phyloP scores from a whole-genome alignment of 2,329 filamentous ascomycete species.

The Lomentospora prolificans region DNA sequence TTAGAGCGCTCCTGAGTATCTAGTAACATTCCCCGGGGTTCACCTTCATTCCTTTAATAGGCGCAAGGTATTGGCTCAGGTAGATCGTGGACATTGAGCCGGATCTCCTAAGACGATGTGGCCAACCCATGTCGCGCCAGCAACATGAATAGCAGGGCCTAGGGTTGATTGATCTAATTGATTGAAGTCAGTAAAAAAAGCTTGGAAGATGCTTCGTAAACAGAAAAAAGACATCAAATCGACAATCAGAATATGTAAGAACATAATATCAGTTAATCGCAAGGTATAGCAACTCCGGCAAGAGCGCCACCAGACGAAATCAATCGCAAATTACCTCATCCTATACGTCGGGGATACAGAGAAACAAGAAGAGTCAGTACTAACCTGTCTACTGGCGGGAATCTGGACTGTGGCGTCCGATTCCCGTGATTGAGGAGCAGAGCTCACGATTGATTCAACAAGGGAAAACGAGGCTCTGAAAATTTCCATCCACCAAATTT shows the following conservation, averaged over 20 bases:
- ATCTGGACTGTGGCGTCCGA: neutral
- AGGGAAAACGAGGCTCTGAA: neutral
- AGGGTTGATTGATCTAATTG: no score
- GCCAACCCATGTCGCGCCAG: no score
- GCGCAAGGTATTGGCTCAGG: no score
- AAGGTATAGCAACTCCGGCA: slow-evolving; percentile 83
- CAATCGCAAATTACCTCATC: slow-evolving; percentile 99
- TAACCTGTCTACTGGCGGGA: slow-evolving; percentile 15
- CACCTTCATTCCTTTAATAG: no score
- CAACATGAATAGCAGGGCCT: no score
- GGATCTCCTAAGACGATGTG: no score
- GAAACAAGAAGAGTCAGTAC: slow-evolving; percentile 10
- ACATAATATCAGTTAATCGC: slow-evolving; percentile 71
- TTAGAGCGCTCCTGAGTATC: no score
- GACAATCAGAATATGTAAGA: slow-evolving; percentile 97
- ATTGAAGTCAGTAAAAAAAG: no score
- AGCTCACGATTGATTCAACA: neutral
- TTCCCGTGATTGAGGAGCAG: neutral
- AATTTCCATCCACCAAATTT: neutral
- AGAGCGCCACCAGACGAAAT: slow-evolving; percentile 73
- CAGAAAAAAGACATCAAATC: neutral
- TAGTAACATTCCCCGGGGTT: no score
- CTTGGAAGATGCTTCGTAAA: neutral
- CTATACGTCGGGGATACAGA: slow-evolving; percentile 29
- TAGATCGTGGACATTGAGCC: no score